Evolutionary conservation across 192 early-diverging fungal genomes (phyloP).

Genomic region (Podila epicladia): DNA sequence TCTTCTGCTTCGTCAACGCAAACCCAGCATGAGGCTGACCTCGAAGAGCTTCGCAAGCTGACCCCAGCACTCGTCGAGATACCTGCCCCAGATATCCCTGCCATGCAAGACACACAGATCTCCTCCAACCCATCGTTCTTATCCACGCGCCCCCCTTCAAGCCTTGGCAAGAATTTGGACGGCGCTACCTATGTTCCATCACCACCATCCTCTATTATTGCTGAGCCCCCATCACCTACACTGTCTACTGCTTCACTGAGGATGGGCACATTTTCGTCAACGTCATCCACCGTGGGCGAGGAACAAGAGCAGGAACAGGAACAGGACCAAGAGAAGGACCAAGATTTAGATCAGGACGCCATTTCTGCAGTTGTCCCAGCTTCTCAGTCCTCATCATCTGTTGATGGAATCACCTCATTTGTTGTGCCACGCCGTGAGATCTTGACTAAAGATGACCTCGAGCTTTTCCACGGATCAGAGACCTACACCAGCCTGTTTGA

Average conservation of each 20-base stretch:
- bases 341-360: slow-evolving; percentile 23
- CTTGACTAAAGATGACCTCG: slow-evolving; percentile 87
- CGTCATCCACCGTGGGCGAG: slow-evolving; percentile 40
- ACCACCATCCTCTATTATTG: slow-evolving; percentile 48
- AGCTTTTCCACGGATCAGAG: slow-evolving; percentile 72
- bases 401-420: slow-evolving; percentile 3
- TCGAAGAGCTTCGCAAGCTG: slow-evolving; percentile 35
- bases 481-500: slow-evolving; percentile 71
- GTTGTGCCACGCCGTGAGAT: slow-evolving; percentile 67
- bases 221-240: slow-evolving; percentile 52
- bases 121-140: slow-evolving; percentile 38
- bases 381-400: background rate
- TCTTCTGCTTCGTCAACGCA: background rate
- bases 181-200: slow-evolving; percentile 28
- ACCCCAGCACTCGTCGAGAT: slow-evolving; percentile 40
- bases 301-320: slow-evolving; percentile 25
- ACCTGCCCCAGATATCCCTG: slow-evolving; percentile 34
- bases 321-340: background rate
- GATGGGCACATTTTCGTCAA: slow-evolving; percentile 33
- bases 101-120: slow-evolving; percentile 17
- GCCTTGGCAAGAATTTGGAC: slow-evolving; percentile 33
- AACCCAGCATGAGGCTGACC: slow-evolving; percentile 23
- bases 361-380: background rate
- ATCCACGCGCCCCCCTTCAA: slow-evolving; percentile 34
- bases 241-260: slow-evolving; percentile 43